These are phyloP conservation scores for Magnaporthiopsis rhizophila DNA, from an alignment of 2,329 filamentous ascomycete species.

Conservation along the genomic window DNA sequence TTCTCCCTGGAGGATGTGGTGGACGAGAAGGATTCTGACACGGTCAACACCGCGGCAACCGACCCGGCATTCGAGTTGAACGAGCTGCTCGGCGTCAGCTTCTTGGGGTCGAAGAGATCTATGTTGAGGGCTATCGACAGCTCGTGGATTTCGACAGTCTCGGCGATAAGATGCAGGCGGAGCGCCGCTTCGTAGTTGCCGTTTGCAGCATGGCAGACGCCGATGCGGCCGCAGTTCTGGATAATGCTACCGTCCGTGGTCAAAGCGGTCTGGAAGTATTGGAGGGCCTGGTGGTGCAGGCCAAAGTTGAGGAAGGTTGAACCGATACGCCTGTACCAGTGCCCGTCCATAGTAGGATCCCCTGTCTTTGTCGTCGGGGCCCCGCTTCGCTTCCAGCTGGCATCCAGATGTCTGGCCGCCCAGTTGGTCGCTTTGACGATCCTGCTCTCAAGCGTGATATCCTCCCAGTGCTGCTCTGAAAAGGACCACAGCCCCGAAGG, in stretches of 20 bases:
- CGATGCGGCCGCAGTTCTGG: slow-evolving; percentile 52
- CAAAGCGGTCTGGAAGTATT: slow-evolving; percentile 5
- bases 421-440: not conserved
- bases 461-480: slow-evolving; percentile 2
- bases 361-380: not conserved
- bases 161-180: slow-evolving; percentile 2
- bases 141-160: slow-evolving; percentile 4
- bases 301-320: slow-evolving; percentile 5
- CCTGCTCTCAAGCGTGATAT: not conserved
- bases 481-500: slow-evolving; percentile 1
- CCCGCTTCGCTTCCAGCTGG: not conserved
- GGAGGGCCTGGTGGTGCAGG: slow-evolving; percentile 4
- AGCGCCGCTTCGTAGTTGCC: slow-evolving; percentile 2
- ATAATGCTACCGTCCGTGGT: slow-evolving; percentile 44
- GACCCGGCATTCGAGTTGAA: not conserved
- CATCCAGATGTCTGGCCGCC: not conserved
- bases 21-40: slow-evolving; percentile 1
- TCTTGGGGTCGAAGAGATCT: slow-evolving; percentile 1
- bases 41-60: not conserved
- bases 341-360: not conserved
- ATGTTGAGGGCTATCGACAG: slow-evolving; percentile 4
- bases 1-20: not conserved
- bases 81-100: slow-evolving; percentile 1
- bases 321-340: slow-evolving; percentile 7
- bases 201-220: slow-evolving; percentile 17